A percentile compares a stretch with the other conserved stretches of the same genome.
Conservation (phyloP, 2,329 filamentous ascomycete species). For the Colletotrichum sp. region DNA sequence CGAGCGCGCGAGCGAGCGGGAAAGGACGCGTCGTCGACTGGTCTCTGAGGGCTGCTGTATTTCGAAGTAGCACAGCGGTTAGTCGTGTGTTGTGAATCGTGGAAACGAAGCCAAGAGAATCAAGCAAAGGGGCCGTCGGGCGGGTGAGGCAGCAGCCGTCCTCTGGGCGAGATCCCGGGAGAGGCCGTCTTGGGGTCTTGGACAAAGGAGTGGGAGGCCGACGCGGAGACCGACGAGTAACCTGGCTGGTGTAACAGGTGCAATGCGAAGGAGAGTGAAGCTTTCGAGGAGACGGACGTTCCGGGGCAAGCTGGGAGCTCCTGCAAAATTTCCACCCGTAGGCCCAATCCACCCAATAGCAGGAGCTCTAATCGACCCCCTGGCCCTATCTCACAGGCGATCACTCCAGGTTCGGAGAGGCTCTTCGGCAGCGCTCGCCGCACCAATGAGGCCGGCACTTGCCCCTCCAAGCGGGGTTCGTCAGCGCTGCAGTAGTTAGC, state of each 20-base stretch:
- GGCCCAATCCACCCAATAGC: constrained; percentile 8
- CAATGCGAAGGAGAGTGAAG: background rate
- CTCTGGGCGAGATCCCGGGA: background rate
- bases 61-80: background rate
- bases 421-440: constrained; percentile 9
- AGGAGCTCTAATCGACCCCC: constrained; percentile 3
- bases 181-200: constrained; percentile 1
- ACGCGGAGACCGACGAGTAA: background rate
- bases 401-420: constrained; percentile 3
- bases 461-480: background rate
- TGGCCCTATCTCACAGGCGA: background rate
- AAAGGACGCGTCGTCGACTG: background rate
- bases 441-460: constrained; percentile 1
- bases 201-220: background rate
- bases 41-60: constrained; percentile 1
- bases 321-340: constrained; percentile 17
- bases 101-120: constrained; percentile 9
- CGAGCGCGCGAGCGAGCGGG: background rate
- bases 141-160: background rate
- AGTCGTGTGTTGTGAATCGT: background rate
- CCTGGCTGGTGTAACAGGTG: background rate
- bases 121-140: constrained; percentile 5
- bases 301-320: constrained; percentile 15
- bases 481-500: background rate
- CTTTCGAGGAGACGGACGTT: constrained; percentile 5